Evolutionary conservation across 306 rosid species (phyloP).

Genomic region (Prunus fruticosa): DNA sequence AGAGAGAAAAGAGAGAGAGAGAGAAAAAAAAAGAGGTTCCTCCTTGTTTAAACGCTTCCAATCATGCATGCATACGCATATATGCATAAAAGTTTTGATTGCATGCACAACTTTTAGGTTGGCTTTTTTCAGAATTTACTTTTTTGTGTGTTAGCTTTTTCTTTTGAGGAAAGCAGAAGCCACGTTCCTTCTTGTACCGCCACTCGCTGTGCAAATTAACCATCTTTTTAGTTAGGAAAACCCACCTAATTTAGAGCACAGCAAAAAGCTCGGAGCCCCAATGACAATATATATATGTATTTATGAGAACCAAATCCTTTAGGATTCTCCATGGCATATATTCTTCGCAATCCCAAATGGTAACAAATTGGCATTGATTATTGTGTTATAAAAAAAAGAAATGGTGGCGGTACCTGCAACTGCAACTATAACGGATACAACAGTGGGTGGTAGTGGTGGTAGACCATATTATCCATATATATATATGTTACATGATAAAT

Average conservation of each 20-base stretch:
- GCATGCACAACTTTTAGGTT: not conserved
- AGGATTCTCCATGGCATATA: conserved; percentile 30
- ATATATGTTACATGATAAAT: not conserved
- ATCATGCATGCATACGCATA: not conserved
- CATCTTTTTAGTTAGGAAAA: too few species aligned
- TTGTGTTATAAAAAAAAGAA: too few species aligned
- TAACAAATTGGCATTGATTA: not conserved
- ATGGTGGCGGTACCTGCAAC: too few species aligned
- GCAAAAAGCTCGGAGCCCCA: conserved; percentile 41
- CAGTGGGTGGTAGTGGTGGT: not conserved
- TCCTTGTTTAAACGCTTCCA: too few species aligned
- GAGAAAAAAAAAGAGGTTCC: too few species aligned
- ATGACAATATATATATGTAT: not conserved
- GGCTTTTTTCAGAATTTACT: too few species aligned
- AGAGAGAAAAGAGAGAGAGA: too few species aligned
- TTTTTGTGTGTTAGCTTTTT: not conserved
- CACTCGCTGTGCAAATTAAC: too few species aligned
- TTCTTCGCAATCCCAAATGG: conserved; percentile 22
- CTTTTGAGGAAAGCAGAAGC: too few species aligned
- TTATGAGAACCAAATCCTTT: conserved; percentile 33
- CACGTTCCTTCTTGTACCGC: too few species aligned
- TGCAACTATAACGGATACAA: not conserved
- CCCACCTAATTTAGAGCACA: too few species aligned
- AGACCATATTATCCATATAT: not conserved
- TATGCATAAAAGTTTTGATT: not conserved